Percentiles rank a stretch among this genome's conserved stretches.
These are phyloP conservation scores for Arthromyces matolae DNA, from an alignment of 768 basidiomycete genomes.

Conservation along the genomic window DNA sequence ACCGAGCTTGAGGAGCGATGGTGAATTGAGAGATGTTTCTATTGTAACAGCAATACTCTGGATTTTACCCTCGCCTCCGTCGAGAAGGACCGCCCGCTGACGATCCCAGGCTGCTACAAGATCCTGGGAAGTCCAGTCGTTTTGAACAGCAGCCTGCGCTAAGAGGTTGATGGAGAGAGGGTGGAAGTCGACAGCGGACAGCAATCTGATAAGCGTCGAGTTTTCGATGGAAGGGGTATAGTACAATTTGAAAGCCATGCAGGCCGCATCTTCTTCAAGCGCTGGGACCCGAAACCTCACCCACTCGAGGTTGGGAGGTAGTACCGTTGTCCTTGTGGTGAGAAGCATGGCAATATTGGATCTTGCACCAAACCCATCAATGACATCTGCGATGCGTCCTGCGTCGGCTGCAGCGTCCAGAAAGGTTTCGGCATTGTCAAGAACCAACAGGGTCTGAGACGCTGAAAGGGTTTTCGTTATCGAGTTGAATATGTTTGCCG, in stretches of 20 bases:
- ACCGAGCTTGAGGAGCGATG: conserved; percentile 7
- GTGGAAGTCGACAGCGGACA: conserved; percentile 13
- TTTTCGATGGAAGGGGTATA: conserved; percentile 2
- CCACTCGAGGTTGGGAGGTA: conserved; percentile 9
- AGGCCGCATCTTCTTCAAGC: conserved; percentile 8
- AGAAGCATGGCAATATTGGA: conserved; percentile 10
- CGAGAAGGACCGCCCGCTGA: conserved; percentile 5
- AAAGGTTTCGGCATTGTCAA: conserved; percentile 16
- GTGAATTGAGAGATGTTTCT: conserved; percentile 10
- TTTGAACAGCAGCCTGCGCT: conserved; percentile 14
- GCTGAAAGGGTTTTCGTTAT: not conserved
- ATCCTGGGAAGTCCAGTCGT: conserved; percentile 11
- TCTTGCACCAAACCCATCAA: conserved; percentile 10
- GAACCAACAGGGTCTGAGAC: conserved; percentile 7
- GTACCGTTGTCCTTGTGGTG: conserved; percentile 7
- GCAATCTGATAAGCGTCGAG: not conserved
- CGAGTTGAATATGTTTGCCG: not conserved
- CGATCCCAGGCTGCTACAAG: conserved; percentile 9
- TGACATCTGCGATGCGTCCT: conserved; percentile 3
- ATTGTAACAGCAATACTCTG: conserved; percentile 12
- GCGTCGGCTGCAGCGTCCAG: conserved; percentile 10
- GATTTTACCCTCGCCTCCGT: conserved; percentile 6
- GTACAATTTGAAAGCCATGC: conserved; percentile 4
- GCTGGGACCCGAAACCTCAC: conserved; percentile 3
- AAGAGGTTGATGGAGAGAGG: conserved; percentile 16